Evolutionary conservation across 2,329 filamentous ascomycete genomes (phyloP).

Genomic region (Metarhizium robertsii): DNA sequence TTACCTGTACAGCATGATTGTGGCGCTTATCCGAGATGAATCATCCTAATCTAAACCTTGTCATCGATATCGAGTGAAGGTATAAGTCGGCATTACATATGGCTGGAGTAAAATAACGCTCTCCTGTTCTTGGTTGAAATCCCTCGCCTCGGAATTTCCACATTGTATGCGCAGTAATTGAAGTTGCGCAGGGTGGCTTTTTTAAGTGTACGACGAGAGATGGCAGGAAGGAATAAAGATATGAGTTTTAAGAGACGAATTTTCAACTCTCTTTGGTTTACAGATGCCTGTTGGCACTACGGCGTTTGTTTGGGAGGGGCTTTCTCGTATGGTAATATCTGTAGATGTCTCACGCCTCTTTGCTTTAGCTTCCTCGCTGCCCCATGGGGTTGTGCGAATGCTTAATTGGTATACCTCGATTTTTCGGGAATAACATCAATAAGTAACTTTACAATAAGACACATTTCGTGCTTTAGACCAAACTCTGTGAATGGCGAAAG

Average conservation of each 20-base stretch:
- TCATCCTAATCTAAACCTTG: conserved; percentile 50
- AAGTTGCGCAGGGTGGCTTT: background rate
- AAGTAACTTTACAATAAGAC: no score
- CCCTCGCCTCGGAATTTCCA: no score
- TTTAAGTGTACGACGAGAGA: conserved; percentile 12
- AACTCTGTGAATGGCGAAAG: background rate
- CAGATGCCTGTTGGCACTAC: conserved; percentile 18
- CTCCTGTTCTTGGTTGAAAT: background rate
- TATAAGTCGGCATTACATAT: background rate
- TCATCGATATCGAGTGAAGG: background rate
- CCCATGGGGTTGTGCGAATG: background rate
- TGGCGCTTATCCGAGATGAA: conserved; percentile 93
- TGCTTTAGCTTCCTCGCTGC: background rate
- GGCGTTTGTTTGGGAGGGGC: conserved; percentile 16
- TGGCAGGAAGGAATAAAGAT: conserved; percentile 17
- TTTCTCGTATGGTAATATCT: conserved; percentile 12
- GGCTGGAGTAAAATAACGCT: background rate
- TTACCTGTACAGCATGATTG: conserved; percentile 98
- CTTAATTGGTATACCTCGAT: background rate
- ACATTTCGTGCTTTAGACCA: background rate
- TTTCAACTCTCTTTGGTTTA: conserved; percentile 19
- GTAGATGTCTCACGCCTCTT: background rate
- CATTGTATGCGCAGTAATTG: background rate
- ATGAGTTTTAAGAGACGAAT: conserved; percentile 16
- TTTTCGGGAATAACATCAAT: background rate